A percentile compares a stretch with the other conserved stretches of the same genome.
phyloP scores from a whole-genome alignment of 495 filamentous ascomycete species.

The Annulohypoxylon maeteangense region DNA sequence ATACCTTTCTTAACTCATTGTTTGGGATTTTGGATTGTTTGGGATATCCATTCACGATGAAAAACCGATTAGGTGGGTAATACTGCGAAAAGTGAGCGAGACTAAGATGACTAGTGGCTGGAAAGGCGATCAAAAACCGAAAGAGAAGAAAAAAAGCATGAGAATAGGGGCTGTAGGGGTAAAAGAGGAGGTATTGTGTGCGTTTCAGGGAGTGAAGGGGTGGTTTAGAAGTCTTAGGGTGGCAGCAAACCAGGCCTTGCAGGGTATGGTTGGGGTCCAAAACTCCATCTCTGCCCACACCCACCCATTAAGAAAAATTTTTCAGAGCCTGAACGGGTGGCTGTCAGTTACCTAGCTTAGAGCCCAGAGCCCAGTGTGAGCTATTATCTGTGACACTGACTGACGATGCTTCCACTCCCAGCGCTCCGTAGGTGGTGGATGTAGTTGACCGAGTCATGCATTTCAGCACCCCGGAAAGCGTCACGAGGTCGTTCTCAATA shows the following conservation, averaged over 20 bases:
- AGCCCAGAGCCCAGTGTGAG: slow-evolving; percentile 41
- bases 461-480: slow-evolving; percentile 16
- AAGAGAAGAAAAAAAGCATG: slow-evolving; percentile 34
- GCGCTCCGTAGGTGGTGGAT: slow-evolving; percentile 26
- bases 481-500: neutral
- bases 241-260: slow-evolving; percentile 32
- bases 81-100: slow-evolving; percentile 18
- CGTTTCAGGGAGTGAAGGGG: slow-evolving; percentile 48
- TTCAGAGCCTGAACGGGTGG: slow-evolving; percentile 29
- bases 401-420: slow-evolving; percentile 35
- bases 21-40: slow-evolving; percentile 38
- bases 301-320: slow-evolving; percentile 28
- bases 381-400: slow-evolving; percentile 25
- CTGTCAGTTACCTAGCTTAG: slow-evolving; percentile 25
- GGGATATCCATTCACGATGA: slow-evolving; percentile 26
- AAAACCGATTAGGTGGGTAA: slow-evolving; percentile 16
- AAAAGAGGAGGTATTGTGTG: slow-evolving; percentile 40
- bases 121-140: slow-evolving; percentile 36
- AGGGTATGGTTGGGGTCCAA: slow-evolving; percentile 45
- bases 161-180: slow-evolving; percentile 43
- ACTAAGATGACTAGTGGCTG: slow-evolving; percentile 26
- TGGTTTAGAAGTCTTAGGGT: slow-evolving; percentile 36
- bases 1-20: slow-evolving; percentile 22
- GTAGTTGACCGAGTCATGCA: slow-evolving; percentile 49
- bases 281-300: slow-evolving; percentile 40